Conservation (phyloP, 2,329 filamentous ascomycete species). For the Sporothrix schenckii region DNA sequence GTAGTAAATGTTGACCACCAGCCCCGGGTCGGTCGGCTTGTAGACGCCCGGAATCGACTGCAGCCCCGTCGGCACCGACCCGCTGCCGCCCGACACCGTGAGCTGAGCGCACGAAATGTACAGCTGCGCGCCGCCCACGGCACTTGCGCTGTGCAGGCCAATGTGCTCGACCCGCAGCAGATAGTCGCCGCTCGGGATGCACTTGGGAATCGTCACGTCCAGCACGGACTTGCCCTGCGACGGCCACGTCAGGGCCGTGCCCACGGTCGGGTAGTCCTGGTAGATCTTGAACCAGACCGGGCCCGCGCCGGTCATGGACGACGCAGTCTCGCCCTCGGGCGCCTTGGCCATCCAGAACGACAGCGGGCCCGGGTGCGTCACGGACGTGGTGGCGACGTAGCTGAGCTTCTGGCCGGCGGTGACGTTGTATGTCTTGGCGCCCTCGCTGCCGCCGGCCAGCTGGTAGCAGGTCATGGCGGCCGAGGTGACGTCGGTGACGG, state of each 20-base stretch:
- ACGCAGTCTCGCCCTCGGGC: slow-evolving; percentile 44
- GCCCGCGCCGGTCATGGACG: slow-evolving; percentile 46
- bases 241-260: slow-evolving; percentile 46
- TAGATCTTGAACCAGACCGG: slow-evolving; percentile 50
- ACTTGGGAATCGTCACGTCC: slow-evolving; percentile 42
- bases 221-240: slow-evolving; percentile 40
- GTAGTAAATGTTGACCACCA: slow-evolving; percentile 48
- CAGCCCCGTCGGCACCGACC: slow-evolving; percentile 37
- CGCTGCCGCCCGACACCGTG: slow-evolving; percentile 39
- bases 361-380: slow-evolving; percentile 48
- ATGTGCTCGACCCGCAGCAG: slow-evolving; percentile 46
- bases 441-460: slow-evolving; percentile 47
- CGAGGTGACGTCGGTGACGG: slow-evolving; percentile 53
- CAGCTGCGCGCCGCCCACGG: slow-evolving; percentile 43
- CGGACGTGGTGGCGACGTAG: slow-evolving; percentile 47
- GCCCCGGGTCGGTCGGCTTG: slow-evolving; percentile 40
- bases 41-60: slow-evolving; percentile 43
- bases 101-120: slow-evolving; percentile 43
- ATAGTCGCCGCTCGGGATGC: slow-evolving; percentile 44
- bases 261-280: slow-evolving; percentile 46
- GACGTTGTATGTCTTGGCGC: slow-evolving; percentile 48
- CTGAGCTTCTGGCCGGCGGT: slow-evolving; percentile 50
- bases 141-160: slow-evolving; percentile 42
- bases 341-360: slow-evolving; percentile 49
- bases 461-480: slow-evolving; percentile 57